phyloP scores from a whole-genome alignment of 1,284 basidiomycete genomes.

The Pseudozyma thailandica region DNA sequence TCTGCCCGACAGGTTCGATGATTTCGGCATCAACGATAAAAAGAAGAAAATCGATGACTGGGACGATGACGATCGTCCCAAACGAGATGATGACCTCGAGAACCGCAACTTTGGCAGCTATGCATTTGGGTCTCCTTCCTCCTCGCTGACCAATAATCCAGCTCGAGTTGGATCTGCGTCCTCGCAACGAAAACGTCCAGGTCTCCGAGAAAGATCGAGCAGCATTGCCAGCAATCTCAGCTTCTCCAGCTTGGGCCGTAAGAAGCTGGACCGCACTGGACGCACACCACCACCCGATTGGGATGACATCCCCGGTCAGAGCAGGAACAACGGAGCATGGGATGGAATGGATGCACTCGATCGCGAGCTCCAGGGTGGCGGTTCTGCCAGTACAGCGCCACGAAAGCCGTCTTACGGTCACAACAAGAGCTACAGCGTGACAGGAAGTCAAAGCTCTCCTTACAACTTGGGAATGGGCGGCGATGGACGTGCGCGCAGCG shows the following conservation, averaged over 20 bases:
- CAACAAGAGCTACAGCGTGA: slow-evolving; percentile 17
- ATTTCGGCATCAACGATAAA: slow-evolving; percentile 20
- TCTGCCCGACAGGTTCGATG: slow-evolving; percentile 30
- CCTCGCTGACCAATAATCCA: slow-evolving; percentile 36
- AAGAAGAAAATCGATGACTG: slow-evolving; percentile 7
- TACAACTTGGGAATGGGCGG: no score
- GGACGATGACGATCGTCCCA: slow-evolving; percentile 22
- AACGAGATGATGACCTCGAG: slow-evolving; percentile 23
- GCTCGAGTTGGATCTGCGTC: slow-evolving; percentile 33
- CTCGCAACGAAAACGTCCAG: slow-evolving; percentile 24
- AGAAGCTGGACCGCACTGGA: slow-evolving; percentile 34
- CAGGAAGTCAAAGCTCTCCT: slow-evolving; percentile 4
- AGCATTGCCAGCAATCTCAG: slow-evolving; percentile 41
- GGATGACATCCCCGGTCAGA: slow-evolving; percentile 36
- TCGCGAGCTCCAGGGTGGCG: slow-evolving; percentile 52
- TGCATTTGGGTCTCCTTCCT: slow-evolving; percentile 39
- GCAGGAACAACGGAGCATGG: slow-evolving; percentile 5
- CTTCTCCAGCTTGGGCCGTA: slow-evolving; percentile 36
- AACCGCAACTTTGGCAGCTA: slow-evolving; percentile 24
- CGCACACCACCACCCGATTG: slow-evolving; percentile 44
- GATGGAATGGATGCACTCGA: slow-evolving; percentile 58
- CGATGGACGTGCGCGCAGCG: slow-evolving; percentile 19
- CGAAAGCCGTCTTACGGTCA: slow-evolving; percentile 20
- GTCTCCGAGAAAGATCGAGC: slow-evolving; percentile 32
- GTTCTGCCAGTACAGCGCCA: slow-evolving; percentile 11